Evolutionary conservation across 169 alveolate species (phyloP), one percentile per base, ranked within the genome.

Genomic region (Plasmodium reichenowi): DNA sequence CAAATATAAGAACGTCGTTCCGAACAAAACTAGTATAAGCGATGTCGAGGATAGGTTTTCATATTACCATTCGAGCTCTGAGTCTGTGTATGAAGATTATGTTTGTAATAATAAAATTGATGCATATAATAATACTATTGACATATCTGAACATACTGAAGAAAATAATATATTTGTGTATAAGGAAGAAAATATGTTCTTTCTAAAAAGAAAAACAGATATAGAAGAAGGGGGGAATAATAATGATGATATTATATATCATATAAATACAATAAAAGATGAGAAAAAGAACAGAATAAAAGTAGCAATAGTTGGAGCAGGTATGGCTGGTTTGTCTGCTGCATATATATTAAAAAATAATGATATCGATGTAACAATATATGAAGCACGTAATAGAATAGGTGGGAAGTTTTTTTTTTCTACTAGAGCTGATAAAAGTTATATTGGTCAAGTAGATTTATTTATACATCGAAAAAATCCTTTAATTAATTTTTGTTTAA

Each of bases 221-320:
- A 60, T 47, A 8, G 70, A 83, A n/a, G 54, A 68, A 5, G 59
- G 9, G 9, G 6, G 1, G 8, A 38, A 38, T 5, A 70, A 83
- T 20, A n/a, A 63, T 29, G 59, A 83, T 38, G 91, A 83, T 48
- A 83, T 83, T 13, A 83, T 83, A 45, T 15, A 83, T 24, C 91
- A 83, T 47, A 70, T 83, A 24, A 72, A 68, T 56, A 83, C 85
- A 8, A 76, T 76, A 20, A 58, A 38, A 43, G 66, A 68, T 47
- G 73, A 52, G 1, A 83, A 56, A 24, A 83, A 26, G 9, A 67
- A 68, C n/a, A 38, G 10, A 38, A 58, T 83, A 24, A 67, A 70
- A 20, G 91, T 83, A 3, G 91, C 59, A 7, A 83, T 83, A 56
- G 59, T 83, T 3, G 91, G 91, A 43, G 91, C 85, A 43, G 91